phyloP scores from a whole-genome alignment of 2,329 filamentous ascomycete species.

The Zarea fungicola region DNA sequence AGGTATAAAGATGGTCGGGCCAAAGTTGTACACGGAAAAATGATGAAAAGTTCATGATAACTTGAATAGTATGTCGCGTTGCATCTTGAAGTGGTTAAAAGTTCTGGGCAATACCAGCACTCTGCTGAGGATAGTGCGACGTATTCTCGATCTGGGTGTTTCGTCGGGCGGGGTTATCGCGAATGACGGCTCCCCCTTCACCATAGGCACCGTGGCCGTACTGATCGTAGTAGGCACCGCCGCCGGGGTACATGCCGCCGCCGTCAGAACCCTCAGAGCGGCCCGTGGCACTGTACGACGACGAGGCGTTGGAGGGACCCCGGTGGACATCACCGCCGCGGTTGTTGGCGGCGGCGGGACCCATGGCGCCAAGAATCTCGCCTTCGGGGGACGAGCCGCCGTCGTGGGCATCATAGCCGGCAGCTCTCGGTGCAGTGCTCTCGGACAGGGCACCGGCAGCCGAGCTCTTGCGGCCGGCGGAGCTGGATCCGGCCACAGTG shows the following conservation, averaged over 20 bases:
- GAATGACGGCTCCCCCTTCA: constrained; percentile 60
- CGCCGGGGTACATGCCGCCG: constrained; percentile 41
- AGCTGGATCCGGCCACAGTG: constrained; percentile 59
- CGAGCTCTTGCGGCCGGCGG: constrained; percentile 75
- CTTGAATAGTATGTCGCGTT: not conserved
- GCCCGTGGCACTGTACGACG: constrained; percentile 80
- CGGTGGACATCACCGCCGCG: constrained; percentile 73
- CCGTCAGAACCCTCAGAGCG: constrained; percentile 65
- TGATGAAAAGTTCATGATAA: constrained; percentile 17
- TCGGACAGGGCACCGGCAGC: constrained; percentile 70
- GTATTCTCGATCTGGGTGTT: constrained; percentile 95
- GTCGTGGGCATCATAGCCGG: constrained; percentile 55
- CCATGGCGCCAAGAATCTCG: constrained; percentile 79
- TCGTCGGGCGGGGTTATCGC: constrained; percentile 84
- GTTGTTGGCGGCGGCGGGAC: constrained; percentile 63
- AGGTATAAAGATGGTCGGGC: not conserved
- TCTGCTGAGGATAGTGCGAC: constrained; percentile 84
- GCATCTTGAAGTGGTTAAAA: constrained; percentile 56
- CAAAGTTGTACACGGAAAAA: constrained; percentile 5
- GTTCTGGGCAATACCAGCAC: constrained; percentile 93
- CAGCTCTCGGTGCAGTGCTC: constrained; percentile 65
- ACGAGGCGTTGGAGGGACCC: constrained; percentile 92
- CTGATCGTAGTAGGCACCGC: constrained; percentile 52
- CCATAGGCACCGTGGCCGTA: constrained; percentile 55
- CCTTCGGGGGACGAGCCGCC: constrained; percentile 59